Base-by-base conservation (phyloP, 1,139 yeast species). In the Pichia sp. region DNA sequence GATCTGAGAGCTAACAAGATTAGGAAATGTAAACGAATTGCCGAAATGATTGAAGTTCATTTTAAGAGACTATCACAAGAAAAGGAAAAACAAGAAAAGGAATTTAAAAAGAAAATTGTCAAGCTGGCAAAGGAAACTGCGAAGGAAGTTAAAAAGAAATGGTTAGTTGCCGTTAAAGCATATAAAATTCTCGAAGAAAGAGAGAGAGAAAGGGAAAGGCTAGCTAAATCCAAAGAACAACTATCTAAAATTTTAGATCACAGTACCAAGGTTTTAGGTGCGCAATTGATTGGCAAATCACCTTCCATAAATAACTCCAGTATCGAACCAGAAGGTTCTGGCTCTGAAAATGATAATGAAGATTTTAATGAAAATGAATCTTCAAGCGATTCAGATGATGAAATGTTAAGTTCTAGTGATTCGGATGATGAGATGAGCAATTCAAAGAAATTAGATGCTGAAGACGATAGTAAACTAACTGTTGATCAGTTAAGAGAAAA, bases 131-230 rank as follows among this genome's bases (percentile, higher is more conserved):
- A 88, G 54, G 72, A 80, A 46, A 86, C 95, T 0, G 81, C 85
- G 1, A 82, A 79, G 53, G 90, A 92, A 35, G 95, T 92, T 8
- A 82, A 83, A 65, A 87, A 82, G 60, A 81, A 95, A 59, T 94
- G 99, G 99, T 68, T 72, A 29, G 73, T 90, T 46, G 98, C 97
- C 3, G 85, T 82, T 51, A 88, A 86, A 59, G 97, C 95, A 0
- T 81, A 77, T 57, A 71, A 71, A 43, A 72, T 66, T 7, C 56
- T 75, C 49, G 72, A 67, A 48, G 73, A 67, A 49, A 68, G 71
- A 47, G 83, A 81, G 52, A 79, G 73, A 49, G 92, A 83, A 51
- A 83, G 79, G 63, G 67, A 85, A 64, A 77, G 85, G 69, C 69
- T 79, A 60, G 72, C 75, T 9, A 81, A 82, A 59, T 97, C 97